phyloP scores from a whole-genome alignment of 1,284 basidiomycete genomes.

The Heliocybe sulcata region DNA sequence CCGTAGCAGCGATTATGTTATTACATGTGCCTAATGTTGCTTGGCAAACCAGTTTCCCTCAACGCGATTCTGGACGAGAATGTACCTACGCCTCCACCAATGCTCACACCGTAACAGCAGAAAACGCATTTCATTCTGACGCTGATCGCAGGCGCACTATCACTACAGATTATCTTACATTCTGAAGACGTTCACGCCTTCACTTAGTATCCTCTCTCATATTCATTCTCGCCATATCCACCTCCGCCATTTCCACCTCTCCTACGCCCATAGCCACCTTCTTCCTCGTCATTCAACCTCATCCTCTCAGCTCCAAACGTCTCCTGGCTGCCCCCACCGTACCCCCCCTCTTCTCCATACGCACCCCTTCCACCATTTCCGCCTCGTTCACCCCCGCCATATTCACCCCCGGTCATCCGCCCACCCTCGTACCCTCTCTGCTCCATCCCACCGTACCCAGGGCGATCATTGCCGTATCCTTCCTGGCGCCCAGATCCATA shows the following conservation, averaged over 20 bases:
- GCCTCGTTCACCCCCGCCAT: conserved; percentile 6
- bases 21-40: too few species aligned
- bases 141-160: too few species aligned
- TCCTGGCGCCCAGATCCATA: background rate
- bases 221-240: conserved; percentile 1
- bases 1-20: too few species aligned
- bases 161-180: too few species aligned
- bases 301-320: conserved; percentile 42
- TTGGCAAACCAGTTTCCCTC: too few species aligned
- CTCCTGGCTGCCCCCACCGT: conserved; percentile 10
- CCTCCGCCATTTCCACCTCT: conserved; percentile 4
- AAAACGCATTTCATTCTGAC: background rate
- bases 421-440: conserved; percentile 1
- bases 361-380: conserved; percentile 2
- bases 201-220: background rate
- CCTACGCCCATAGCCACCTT: conserved; percentile 5
- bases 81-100: too few species aligned
- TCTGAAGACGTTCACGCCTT: background rate
- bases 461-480: background rate
- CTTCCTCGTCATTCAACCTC: conserved; percentile 16
- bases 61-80: too few species aligned
- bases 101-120: background rate
- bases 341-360: conserved; percentile 20
- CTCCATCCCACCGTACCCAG: background rate
- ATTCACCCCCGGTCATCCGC: background rate